Evolutionary conservation across 2,329 filamentous ascomycete species (phyloP), one percentile per base, ranked within the genome.

Genomic region (Boeremia exigua): DNA sequence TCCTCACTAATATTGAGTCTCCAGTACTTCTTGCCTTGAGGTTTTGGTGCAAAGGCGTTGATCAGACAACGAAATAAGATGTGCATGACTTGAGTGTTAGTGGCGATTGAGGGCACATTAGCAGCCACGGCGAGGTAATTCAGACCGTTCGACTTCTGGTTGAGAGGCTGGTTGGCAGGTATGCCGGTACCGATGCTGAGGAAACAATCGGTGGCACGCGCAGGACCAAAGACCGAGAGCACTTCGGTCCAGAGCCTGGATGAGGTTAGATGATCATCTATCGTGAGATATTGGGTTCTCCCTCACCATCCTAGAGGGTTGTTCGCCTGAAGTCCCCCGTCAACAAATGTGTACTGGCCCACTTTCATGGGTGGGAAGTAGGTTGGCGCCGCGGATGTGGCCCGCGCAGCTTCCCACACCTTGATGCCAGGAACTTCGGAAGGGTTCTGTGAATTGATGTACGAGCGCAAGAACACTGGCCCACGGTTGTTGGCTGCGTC

Each of bases 181-280:
- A 54, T 54, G 15, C 50, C 50, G 5, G 55, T 50, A 3, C 55
- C 45, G 5, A 58, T 50, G 27, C 55, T 58, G 15, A 54, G n/a
- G 40, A 58, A 58, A 32, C 55, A 58, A 19, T 45, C 19, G 4
- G 55, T 58, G 8, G 43, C 33, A 11, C 50, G 55, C 1, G 44
- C 49, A 4, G 55, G 49, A 6, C 33, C 37, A 17, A 54, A 54
- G 0, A 54, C 37, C 11, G 48, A 39, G 7, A 50, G 38, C 2
- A 46, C n/a, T 40, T 58, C 55, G 5, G 49, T 58, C 55, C 55
- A 54, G 2, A 58, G 23, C 50, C 55, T 58, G 32, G 14, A 3
- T 50, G 3, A 44, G 39, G 4, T 36, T 27, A 33, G 3, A 6
- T 17, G 12, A 27, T 2, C 1, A 3, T 25, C 2, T 10, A 8